phyloP scores from a whole-genome alignment of 2,329 filamentous ascomycete genomes.

The Fusarium anthophilum region DNA sequence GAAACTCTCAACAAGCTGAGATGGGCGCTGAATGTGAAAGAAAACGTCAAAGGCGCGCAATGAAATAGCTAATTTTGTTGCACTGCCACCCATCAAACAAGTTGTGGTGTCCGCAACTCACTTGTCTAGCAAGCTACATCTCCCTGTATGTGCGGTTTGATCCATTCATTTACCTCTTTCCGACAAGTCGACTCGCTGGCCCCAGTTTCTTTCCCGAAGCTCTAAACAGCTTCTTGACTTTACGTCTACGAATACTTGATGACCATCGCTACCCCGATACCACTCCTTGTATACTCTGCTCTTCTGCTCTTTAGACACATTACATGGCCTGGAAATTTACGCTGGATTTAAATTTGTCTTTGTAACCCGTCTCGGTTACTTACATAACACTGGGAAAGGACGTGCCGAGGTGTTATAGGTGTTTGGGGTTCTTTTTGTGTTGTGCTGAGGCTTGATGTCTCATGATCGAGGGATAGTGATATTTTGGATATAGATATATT shows the following conservation, averaged over 20 bases:
- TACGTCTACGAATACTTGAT: slow-evolving; percentile 34
- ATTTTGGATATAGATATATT: not conserved
- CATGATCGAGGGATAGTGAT: slow-evolving; percentile 9
- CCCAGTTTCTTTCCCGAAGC: slow-evolving; percentile 11
- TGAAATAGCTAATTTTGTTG: slow-evolving; percentile 43
- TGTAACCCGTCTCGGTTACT: slow-evolving; percentile 25
- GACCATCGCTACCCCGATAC: slow-evolving; percentile 36
- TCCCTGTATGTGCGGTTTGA: not conserved
- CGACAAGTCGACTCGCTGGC: slow-evolving; percentile 2
- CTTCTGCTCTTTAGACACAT: slow-evolving; percentile 35
- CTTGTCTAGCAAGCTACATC: not conserved
- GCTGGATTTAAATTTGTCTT: slow-evolving; percentile 35
- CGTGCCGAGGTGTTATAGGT: slow-evolving; percentile 36
- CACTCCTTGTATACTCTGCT: slow-evolving; percentile 36
- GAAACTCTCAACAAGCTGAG: slow-evolving; percentile 73
- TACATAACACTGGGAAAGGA: slow-evolving; percentile 13
- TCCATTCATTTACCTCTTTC: not conserved
- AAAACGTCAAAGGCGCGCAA: slow-evolving; percentile 65
- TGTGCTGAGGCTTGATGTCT: slow-evolving; percentile 16
- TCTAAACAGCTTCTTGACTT: slow-evolving; percentile 13
- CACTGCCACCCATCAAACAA: not conserved
- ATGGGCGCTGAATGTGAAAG: slow-evolving; percentile 77
- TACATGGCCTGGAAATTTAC: slow-evolving; percentile 39
- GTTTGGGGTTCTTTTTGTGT: slow-evolving; percentile 35
- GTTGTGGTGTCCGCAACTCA: not conserved